These are phyloP conservation scores for Fusarium globosum DNA, from an alignment of 2,329 filamentous ascomycete genomes.

Conservation along the genomic window DNA sequence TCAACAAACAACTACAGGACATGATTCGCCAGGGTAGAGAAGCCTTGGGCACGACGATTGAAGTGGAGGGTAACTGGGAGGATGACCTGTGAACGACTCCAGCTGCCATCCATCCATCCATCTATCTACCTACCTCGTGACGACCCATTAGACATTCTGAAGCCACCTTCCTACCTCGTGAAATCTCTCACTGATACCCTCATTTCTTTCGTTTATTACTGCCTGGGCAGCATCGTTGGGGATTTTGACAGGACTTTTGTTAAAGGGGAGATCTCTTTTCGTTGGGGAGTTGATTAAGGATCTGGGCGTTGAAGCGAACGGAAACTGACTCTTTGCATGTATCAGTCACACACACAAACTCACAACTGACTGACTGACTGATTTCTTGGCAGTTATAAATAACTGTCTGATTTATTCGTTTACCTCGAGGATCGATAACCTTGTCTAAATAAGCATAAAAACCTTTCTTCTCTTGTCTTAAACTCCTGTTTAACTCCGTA, in stretches of 20 bases:
- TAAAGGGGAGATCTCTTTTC: constrained; percentile 12
- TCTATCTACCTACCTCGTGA: not conserved
- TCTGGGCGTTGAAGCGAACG: constrained; percentile 22
- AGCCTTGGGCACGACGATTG: constrained; percentile 80
- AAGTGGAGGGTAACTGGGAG: constrained; percentile 63
- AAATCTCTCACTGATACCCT: constrained; percentile 35
- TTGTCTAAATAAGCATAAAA: constrained; percentile 33
- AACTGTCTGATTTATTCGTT: constrained; percentile 5
- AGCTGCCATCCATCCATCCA: constrained; percentile 3
- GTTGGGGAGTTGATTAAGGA: constrained; percentile 23
- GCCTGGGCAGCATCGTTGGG: constrained; percentile 9
- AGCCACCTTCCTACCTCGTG: constrained; percentile 6
- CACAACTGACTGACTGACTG: constrained; percentile 4
- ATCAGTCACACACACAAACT: not conserved
- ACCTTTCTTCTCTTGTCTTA: not conserved
- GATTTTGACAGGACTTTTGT: not conserved
- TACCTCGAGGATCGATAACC: constrained; percentile 9
- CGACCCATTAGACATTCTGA: constrained; percentile 9
- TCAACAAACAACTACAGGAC: constrained; percentile 82
- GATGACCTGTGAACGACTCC: constrained; percentile 46
- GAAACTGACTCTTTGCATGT: constrained; percentile 11
- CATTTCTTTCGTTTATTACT: constrained; percentile 17
- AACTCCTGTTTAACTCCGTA: not conserved
- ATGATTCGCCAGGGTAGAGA: constrained; percentile 92
- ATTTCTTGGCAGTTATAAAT: constrained; percentile 2